phyloP scores from a whole-genome alignment of 202 grass and related monocot genomes.

The Sporobolus alterniflorus region DNA sequence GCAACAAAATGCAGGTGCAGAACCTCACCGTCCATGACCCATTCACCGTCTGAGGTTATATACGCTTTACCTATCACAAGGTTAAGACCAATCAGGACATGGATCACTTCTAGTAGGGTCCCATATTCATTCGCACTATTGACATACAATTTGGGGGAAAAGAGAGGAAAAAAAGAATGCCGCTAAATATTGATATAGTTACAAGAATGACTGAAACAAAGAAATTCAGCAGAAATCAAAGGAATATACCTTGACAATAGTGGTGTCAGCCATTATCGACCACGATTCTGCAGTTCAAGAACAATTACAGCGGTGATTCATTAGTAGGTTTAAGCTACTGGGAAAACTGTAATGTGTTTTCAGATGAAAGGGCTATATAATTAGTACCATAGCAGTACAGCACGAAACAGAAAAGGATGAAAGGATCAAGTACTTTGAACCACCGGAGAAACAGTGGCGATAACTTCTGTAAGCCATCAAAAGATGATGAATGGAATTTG shows the following conservation, averaged over 20 bases:
- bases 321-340: too few relatives aligned
- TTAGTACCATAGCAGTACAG: too few relatives aligned
- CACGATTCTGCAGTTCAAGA: too few relatives aligned
- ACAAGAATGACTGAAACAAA: neutral
- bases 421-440: too few relatives aligned
- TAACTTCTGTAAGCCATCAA: too few relatives aligned
- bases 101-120: slow-evolving; percentile 82
- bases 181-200: neutral
- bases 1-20: neutral
- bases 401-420: too few relatives aligned
- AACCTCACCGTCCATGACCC: slow-evolving; percentile 91
- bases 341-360: too few relatives aligned
- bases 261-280: too few relatives aligned
- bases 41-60: slow-evolving; percentile 80
- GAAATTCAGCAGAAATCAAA: neutral
- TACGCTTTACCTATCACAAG: slow-evolving; percentile 86
- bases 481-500: too few relatives aligned
- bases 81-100: slow-evolving; percentile 81
- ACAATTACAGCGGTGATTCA: too few relatives aligned
- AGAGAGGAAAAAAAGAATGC: neutral
- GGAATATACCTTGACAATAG: slow-evolving; percentile 13
- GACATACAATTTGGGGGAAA: slow-evolving; percentile 41
- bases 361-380: too few relatives aligned
- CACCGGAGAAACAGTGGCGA: too few relatives aligned
- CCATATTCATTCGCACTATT: slow-evolving; percentile 79